A percentile compares a stretch with the other conserved stretches of the same genome.
Conservation (phyloP, 2,329 filamentous ascomycete genomes). For the Nakataea oryzae region DNA sequence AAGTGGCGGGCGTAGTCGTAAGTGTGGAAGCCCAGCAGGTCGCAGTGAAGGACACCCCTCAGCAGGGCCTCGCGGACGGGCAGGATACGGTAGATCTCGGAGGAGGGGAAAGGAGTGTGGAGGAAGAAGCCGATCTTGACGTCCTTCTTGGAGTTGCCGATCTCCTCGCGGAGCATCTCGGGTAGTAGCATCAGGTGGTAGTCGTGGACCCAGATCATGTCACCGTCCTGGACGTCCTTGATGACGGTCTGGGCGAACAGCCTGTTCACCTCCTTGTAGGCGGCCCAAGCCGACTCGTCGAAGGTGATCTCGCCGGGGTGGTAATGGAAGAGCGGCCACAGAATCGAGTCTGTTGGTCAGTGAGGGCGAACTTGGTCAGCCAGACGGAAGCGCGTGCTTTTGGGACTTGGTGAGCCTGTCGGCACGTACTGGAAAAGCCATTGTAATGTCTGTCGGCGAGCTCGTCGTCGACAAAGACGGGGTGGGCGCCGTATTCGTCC, state of each 20-base stretch:
- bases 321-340: slow-evolving; percentile 98
- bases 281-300: slow-evolving; percentile 87
- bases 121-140: slow-evolving; percentile 98
- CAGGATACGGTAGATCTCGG: slow-evolving; percentile 91
- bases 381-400: not conserved
- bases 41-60: slow-evolving; percentile 80
- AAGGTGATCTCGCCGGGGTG: slow-evolving; percentile 98
- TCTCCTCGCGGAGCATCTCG: slow-evolving; percentile 86
- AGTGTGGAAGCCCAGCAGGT: slow-evolving; percentile 95
- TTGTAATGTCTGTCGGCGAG: slow-evolving; percentile 95
- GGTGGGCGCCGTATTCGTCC: slow-evolving; percentile 80
- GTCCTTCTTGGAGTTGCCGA: slow-evolving; percentile 72
- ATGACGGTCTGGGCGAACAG: slow-evolving; percentile 84
- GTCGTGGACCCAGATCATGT: slow-evolving; percentile 96
- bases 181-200: slow-evolving; percentile 97
- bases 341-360: slow-evolving; percentile 64
- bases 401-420: not conserved
- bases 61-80: slow-evolving; percentile 86
- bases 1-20: slow-evolving; percentile 99
- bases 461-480: slow-evolving; percentile 88
- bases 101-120: slow-evolving; percentile 93
- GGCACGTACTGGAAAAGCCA: slow-evolving; percentile 76
- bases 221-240: slow-evolving; percentile 81
- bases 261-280: slow-evolving; percentile 86
- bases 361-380: slow-evolving; percentile 3